Conservation (phyloP, 139 green algal species). For the Micractinium conductrix region DNA sequence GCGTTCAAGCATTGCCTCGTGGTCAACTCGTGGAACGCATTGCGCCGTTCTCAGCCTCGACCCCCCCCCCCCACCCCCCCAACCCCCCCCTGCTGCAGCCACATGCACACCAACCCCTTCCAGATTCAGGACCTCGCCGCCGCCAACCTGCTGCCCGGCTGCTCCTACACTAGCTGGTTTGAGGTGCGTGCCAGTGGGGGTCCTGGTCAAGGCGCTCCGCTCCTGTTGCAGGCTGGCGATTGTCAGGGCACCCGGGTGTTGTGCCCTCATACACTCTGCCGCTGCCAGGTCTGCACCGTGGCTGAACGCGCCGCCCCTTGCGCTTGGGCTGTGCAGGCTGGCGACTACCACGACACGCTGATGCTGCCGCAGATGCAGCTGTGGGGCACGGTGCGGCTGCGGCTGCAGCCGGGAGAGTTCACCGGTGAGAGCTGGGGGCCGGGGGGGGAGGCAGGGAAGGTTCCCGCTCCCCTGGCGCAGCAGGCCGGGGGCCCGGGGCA, state of each 20-base stretch:
- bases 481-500: too few relatives aligned
- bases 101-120: slow-evolving; percentile 20
- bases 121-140: not conserved
- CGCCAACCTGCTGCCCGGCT: not conserved
- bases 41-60: too few relatives aligned
- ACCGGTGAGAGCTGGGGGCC: not conserved
- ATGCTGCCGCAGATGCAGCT: not conserved
- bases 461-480: too few relatives aligned
- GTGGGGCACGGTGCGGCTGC: not conserved
- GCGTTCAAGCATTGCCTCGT: too few relatives aligned
- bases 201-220: not conserved
- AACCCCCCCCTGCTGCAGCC: not conserved
- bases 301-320: not conserved
- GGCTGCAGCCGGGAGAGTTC: not conserved
- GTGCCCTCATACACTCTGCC: not conserved
- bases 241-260: too few relatives aligned
- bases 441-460: not conserved
- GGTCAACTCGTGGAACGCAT: too few relatives aligned
- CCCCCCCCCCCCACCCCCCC: too few relatives aligned
- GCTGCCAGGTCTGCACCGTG: not conserved
- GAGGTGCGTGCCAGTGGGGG: not conserved
- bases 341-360: not conserved
- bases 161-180: not conserved
- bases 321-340: not conserved
- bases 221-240: too few relatives aligned